These are phyloP conservation scores for Zelopaecilomyces penicillatus DNA, from an alignment of 2,329 filamentous ascomycete genomes.

Conservation along the genomic window DNA sequence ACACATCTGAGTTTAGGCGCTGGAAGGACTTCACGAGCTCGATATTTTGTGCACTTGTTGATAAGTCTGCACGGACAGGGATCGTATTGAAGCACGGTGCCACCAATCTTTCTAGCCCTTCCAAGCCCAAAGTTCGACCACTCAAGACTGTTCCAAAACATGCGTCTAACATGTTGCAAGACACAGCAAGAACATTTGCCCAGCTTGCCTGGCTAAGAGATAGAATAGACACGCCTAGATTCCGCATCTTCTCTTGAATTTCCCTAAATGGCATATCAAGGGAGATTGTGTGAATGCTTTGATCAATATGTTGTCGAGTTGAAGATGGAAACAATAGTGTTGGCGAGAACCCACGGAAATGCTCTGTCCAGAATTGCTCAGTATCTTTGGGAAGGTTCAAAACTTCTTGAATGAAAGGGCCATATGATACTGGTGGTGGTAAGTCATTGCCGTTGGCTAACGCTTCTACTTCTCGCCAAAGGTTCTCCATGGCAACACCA, in stretches of 20 bases:
- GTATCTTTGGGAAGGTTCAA: conserved; percentile 37
- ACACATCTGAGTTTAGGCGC: conserved; percentile 47
- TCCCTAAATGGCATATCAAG: conserved; percentile 31
- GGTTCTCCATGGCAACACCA: conserved; percentile 61
- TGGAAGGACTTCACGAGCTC: conserved; percentile 55
- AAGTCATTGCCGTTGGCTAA: conserved; percentile 42
- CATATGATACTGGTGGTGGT: conserved; percentile 44
- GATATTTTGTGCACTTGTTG: conserved; percentile 37
- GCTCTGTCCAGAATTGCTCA: conserved; percentile 57
- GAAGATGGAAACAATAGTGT: conserved; percentile 18
- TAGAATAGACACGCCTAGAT: conserved; percentile 53
- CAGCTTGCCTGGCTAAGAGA: conserved; percentile 65
- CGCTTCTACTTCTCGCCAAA: conserved; percentile 63
- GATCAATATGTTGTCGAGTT: conserved; percentile 15
- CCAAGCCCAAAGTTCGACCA: conserved; percentile 60
- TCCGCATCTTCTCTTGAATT: conserved; percentile 41
- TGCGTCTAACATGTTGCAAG: conserved; percentile 53
- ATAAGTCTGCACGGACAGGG: conserved; percentile 55
- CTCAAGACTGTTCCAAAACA: conserved; percentile 85
- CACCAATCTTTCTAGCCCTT: conserved; percentile 62
- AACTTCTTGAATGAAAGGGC: conserved; percentile 55
- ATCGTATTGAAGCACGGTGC: conserved; percentile 90
- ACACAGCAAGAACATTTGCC: conserved; percentile 53
- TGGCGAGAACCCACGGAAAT: conserved; percentile 43
- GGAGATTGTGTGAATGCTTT: conserved; percentile 19